Base-by-base conservation (phyloP, 768 basidiomycete genomes). In the Leccinum aurantiacum region DNA sequence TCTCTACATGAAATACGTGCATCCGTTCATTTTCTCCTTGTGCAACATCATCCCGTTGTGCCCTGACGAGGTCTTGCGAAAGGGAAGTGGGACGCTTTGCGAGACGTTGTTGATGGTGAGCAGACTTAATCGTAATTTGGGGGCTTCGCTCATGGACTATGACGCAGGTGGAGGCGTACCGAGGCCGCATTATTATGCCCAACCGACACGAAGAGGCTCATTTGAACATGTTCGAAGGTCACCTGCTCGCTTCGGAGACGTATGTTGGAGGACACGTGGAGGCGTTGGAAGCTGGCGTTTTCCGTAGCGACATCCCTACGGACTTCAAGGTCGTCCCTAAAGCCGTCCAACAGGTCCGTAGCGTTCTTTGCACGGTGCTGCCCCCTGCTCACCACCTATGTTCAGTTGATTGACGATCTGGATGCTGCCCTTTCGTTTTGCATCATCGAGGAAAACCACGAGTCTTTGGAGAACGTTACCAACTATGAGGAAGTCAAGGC, bases 1-100 rank as follows among this genome's bases (percentile, higher is more conserved):
- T 74, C 83, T 99, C 37, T 98, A 99, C 77, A 99, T 98, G 97
- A 99, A 98, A 95, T 99, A 99, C 68, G 95, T 99, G 10, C 95
- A 98, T 70, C 97, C 97, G 0, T 99, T 99, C 82, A 93, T 99
- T 63, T 99, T 99, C 78, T 98, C 97, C 9, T 77, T 99, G 38
- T 98, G 97, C 76, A 99, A 97, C 80, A 99, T 98, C 74, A 98
- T 99, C 66, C 96, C 97, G 11, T 82, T 99, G 56, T 89, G 88
- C 68, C 95, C 97, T 3, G 97, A 99, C 67, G 97, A 99, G 62
- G 97, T 98, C 5, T 75, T 98, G 65, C 81, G 96, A 54, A 98
- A 99, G 74, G 97, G 97, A 35, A 92, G 86, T 69, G 97, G 97
- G 9, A 99, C 97, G 1, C 81, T 99, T 29, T 99, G 97, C 69